Evolutionary conservation across 2,329 filamentous ascomycete genomes (phyloP).

Genomic region (Neospermospora avenae): DNA sequence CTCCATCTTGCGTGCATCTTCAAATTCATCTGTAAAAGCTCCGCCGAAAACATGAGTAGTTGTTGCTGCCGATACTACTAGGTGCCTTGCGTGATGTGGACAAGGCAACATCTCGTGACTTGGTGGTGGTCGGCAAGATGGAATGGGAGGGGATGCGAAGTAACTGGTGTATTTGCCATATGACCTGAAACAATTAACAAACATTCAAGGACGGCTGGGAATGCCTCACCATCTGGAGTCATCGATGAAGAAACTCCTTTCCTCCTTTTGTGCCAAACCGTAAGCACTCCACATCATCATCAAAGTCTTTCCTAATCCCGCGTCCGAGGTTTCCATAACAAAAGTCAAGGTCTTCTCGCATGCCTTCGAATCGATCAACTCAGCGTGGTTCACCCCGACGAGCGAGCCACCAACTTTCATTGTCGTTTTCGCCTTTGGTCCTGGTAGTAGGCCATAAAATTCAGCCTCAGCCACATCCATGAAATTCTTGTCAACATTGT

Average conservation of each 20-base stretch:
- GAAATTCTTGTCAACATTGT: constrained; percentile 64
- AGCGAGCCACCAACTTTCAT: constrained; percentile 37
- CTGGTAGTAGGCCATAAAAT: constrained; percentile 54
- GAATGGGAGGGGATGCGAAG: constrained; percentile 64
- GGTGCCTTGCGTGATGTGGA: constrained; percentile 69
- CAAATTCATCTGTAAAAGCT: constrained; percentile 51
- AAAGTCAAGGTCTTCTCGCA: constrained; percentile 75
- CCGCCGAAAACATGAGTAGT: constrained; percentile 61
- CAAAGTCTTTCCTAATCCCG: constrained; percentile 72
- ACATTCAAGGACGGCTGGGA: background rate
- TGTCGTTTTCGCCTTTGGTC: constrained; percentile 35
- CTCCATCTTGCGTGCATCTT: constrained; percentile 46
- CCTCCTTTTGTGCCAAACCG: constrained; percentile 71
- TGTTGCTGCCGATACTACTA: constrained; percentile 70
- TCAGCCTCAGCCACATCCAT: constrained; percentile 74
- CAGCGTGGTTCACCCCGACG: constrained; percentile 46
- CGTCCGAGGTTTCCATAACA: constrained; percentile 69
- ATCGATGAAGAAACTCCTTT: constrained; percentile 77
- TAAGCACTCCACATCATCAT: constrained; percentile 84
- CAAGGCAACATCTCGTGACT: constrained; percentile 75
- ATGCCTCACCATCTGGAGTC: constrained; percentile 65
- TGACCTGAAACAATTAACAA: constrained; percentile 45
- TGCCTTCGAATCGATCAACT: constrained; percentile 47
- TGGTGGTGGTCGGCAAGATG: constrained; percentile 68
- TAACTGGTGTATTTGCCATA: constrained; percentile 74